Conservation (phyloP, 2,329 filamentous ascomycete species). For the Thelonectria discophora region DNA sequence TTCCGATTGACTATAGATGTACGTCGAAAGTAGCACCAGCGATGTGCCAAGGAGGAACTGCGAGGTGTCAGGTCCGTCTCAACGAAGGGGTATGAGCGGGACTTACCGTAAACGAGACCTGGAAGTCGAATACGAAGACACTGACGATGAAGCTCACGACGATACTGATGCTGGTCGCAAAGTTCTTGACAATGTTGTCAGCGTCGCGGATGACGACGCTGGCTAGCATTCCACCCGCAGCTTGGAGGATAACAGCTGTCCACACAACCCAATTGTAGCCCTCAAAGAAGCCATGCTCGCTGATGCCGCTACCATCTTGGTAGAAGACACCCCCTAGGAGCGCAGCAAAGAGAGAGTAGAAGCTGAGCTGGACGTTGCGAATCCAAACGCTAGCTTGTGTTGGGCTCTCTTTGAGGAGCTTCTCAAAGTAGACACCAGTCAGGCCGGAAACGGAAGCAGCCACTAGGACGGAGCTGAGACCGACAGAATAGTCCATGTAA, state of each 20-base stretch:
- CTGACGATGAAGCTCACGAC: constrained; percentile 87
- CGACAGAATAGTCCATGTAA: constrained; percentile 79
- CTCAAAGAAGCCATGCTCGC: constrained; percentile 87
- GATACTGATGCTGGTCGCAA: constrained; percentile 92
- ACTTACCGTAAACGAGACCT: constrained; percentile 76
- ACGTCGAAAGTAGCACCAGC: constrained; percentile 83
- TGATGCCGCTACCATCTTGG: constrained; percentile 85
- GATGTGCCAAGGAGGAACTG: constrained; percentile 85
- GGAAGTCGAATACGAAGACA: constrained; percentile 84
- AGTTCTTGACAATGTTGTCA: constrained; percentile 88
- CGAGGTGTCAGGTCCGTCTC: neutral
- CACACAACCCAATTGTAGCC: constrained; percentile 95
- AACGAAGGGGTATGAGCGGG: neutral
- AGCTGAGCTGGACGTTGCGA: constrained; percentile 91
- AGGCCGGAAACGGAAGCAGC: constrained; percentile 84
- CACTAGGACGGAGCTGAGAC: constrained; percentile 78
- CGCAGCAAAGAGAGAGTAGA: constrained; percentile 92
- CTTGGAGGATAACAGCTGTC: constrained; percentile 84
- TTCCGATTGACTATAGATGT: constrained; percentile 80
- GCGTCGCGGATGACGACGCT: constrained; percentile 53
- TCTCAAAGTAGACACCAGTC: constrained; percentile 89
- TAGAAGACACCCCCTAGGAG: constrained; percentile 86
- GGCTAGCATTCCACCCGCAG: constrained; percentile 83
- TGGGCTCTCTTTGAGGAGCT: constrained; percentile 87
- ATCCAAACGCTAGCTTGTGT: constrained; percentile 85